phyloP scores from a whole-genome alignment of 1,284 basidiomycete genomes.

The Wolfiporia cocos region DNA sequence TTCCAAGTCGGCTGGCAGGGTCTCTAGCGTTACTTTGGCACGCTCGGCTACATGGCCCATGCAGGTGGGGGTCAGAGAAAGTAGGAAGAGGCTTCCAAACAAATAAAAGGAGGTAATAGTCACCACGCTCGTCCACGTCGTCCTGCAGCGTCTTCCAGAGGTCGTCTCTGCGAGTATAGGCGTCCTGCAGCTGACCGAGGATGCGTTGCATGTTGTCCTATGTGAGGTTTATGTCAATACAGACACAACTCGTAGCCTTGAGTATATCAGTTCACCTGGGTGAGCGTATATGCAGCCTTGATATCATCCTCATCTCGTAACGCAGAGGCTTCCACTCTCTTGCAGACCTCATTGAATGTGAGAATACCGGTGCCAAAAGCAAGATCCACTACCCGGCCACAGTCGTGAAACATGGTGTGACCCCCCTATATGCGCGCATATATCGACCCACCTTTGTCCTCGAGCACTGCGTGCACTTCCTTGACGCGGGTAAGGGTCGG shows the following conservation, averaged over 20 bases:
- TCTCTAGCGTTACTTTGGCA: slow-evolving; percentile 29
- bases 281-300: slow-evolving; percentile 30
- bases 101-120: slow-evolving; percentile 10
- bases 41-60: slow-evolving; percentile 36
- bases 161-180: slow-evolving; percentile 37
- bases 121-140: slow-evolving; percentile 40
- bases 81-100: not conserved
- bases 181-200: slow-evolving; percentile 36
- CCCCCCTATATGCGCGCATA: not conserved
- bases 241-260: not conserved
- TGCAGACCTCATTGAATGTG: slow-evolving; percentile 48
- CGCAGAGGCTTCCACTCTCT: slow-evolving; percentile 38
- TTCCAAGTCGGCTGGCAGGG: slow-evolving; percentile 38
- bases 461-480: slow-evolving; percentile 33
- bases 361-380: slow-evolving; percentile 40
- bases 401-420: slow-evolving; percentile 3
- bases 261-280: slow-evolving; percentile 26
- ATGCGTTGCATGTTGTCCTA: slow-evolving; percentile 27
- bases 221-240: not conserved
- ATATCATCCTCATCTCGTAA: slow-evolving; percentile 38
- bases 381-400: slow-evolving; percentile 31
- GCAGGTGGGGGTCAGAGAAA: no score
- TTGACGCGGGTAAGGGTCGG: slow-evolving; percentile 47
- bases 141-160: slow-evolving; percentile 40
- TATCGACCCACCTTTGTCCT: slow-evolving; percentile 28